A percentile compares a stretch with the other conserved stretches of the same genome.
Evolutionary conservation across 352 stramenopile genomes (phyloP).

Genomic region (Pythium grandisporangium): DNA sequence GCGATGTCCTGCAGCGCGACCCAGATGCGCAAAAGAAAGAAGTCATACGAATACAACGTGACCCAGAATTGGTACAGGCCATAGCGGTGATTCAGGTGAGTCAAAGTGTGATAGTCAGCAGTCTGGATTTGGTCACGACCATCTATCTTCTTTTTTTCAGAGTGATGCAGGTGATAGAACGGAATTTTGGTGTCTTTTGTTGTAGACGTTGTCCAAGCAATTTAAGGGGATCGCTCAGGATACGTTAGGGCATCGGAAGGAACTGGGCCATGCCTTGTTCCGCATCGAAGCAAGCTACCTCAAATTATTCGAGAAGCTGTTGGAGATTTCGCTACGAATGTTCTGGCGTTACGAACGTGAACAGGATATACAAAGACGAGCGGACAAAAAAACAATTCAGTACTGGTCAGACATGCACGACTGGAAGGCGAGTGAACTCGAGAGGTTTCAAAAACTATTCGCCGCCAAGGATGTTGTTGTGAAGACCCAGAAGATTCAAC

Average conservation of each 20-base stretch:
- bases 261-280: conserved; percentile 52
- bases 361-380: conserved; percentile 27
- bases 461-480: conserved; percentile 43
- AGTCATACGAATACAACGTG: conserved; percentile 38
- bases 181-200: background rate
- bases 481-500: conserved; percentile 36
- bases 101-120: background rate
- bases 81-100: conserved; percentile 36
- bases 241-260: conserved; percentile 51
- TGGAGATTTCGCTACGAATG: conserved; percentile 59
- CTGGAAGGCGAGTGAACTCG: conserved; percentile 27
- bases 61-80: conserved; percentile 47
- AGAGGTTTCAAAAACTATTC: conserved; percentile 41
- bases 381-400: conserved; percentile 28
- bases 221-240: conserved; percentile 58
- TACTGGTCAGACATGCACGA: conserved; percentile 47
- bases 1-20: conserved; percentile 29
- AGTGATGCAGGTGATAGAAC: background rate
- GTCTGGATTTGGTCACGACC: no score
- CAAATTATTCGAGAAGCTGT: conserved; percentile 65
- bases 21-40: conserved; percentile 37
- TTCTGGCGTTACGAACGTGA: conserved; percentile 67
- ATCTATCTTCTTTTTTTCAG: no score
- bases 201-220: conserved; percentile 39
- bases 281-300: conserved; percentile 70